Evolutionary conservation across 345 rosid species (phyloP).

Genomic region (Bruguiera sexangula): DNA sequence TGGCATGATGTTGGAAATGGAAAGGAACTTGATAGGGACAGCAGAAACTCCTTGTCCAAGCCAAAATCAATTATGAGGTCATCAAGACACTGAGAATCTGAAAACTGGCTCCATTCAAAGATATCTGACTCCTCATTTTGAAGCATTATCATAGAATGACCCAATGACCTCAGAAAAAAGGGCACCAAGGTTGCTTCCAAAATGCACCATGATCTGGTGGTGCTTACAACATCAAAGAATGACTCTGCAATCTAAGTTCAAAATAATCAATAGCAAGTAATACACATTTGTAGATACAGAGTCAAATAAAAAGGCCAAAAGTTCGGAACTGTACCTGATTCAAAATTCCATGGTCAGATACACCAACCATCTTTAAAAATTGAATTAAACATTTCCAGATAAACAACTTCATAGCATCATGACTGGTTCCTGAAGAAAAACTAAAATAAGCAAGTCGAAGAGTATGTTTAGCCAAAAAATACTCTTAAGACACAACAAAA

Average conservation of each 20-base stretch:
- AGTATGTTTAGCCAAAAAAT: background rate
- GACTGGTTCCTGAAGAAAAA: constrained; percentile 36
- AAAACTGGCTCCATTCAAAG: constrained; percentile 35
- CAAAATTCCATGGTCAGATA: constrained; percentile 60
- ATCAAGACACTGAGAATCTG: constrained; percentile 23
- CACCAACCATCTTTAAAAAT: constrained; percentile 51
- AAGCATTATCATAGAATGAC: constrained; percentile 47
- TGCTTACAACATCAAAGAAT: constrained; percentile 56
- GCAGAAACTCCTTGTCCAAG: constrained; percentile 31
- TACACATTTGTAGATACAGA: constrained; percentile 9
- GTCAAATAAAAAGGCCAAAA: constrained; percentile 5
- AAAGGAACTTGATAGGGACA: constrained; percentile 36
- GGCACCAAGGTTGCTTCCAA: constrained; percentile 70
- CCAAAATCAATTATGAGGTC: constrained; percentile 15
- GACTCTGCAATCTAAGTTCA: constrained; percentile 51
- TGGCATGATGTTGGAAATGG: constrained; percentile 62
- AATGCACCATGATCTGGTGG: constrained; percentile 51
- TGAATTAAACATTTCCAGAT: constrained; percentile 72
- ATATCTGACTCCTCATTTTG: constrained; percentile 44
- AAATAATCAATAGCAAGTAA: constrained; percentile 25
- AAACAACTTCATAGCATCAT: constrained; percentile 48
- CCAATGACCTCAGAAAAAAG: constrained; percentile 59
- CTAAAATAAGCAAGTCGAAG: constrained; percentile 5
- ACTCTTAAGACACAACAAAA: background rate
- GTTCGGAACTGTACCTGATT: constrained; percentile 52